Conservation (phyloP, 306 rosid genomes). For the Glycine latifolia region DNA sequence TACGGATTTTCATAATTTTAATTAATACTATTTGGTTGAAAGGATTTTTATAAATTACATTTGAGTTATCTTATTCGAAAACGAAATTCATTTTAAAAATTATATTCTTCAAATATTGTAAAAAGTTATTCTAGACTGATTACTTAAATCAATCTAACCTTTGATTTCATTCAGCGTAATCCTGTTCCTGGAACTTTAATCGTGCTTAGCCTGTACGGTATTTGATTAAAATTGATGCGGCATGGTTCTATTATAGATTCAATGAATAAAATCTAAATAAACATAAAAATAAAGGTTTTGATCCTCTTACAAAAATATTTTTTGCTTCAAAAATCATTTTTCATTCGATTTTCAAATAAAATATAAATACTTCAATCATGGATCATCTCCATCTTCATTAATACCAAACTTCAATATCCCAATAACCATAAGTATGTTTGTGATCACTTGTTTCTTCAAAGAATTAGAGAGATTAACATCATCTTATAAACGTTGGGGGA, state of each 20-base stretch:
- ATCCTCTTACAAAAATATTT: no score
- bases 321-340: no score
- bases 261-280: no score
- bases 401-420: neutral
- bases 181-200: neutral
- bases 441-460: neutral
- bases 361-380: no score
- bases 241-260: no score
- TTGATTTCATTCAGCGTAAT: neutral
- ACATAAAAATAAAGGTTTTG: no score
- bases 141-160: neutral
- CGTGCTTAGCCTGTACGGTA: neutral
- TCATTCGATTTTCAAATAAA: no score
- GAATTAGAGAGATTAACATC: conserved; percentile 31
- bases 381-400: neutral
- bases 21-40: neutral
- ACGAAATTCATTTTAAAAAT: neutral
- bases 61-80: no score
- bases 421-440: neutral
- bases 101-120: neutral
- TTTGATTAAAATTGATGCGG: no score
- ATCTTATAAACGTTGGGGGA: neutral
- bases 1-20: neutral
- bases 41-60: neutral
- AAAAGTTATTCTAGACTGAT: neutral